Evolutionary conservation across 1,284 basidiomycete genomes (phyloP).

Genomic region (Boletellus sp.): DNA sequence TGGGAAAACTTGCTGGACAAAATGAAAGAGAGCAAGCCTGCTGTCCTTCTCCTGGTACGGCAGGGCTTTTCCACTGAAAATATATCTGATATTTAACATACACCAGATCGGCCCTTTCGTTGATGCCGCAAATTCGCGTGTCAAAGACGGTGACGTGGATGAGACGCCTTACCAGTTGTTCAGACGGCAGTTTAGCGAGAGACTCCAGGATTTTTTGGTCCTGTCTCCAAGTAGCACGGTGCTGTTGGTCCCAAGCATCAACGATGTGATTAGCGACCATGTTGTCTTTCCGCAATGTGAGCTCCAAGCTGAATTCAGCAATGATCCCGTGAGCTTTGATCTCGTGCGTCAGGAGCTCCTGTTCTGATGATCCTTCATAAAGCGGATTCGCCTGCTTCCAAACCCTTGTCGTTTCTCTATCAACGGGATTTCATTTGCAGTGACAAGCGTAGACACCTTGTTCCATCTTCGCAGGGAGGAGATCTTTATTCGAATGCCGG

Average conservation of each 20-base stretch:
- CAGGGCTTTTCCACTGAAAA: not conserved
- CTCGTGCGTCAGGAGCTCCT: not conserved
- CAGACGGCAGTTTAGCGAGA: conserved; percentile 56
- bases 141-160: conserved; percentile 71
- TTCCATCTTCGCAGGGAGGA: conserved; percentile 90
- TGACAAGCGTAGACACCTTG: conserved; percentile 80
- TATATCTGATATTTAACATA: conserved; percentile 1
- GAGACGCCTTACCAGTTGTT: conserved; percentile 70
- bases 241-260: conserved; percentile 77
- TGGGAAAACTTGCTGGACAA: conserved; percentile 59
- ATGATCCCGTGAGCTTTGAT: conserved; percentile 44
- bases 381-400: conserved; percentile 79
- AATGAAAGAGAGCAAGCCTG: conserved; percentile 61
- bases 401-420: conserved; percentile 86
- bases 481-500: conserved; percentile 66
- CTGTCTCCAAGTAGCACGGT: conserved; percentile 65
- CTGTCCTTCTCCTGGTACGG: conserved; percentile 76
- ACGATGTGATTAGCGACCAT: conserved; percentile 79
- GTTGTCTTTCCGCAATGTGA: conserved; percentile 87
- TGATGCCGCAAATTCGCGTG: conserved; percentile 68
- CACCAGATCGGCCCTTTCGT: conserved; percentile 86
- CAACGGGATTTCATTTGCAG: conserved; percentile 79
- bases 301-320: conserved; percentile 45
- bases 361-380: conserved; percentile 2
- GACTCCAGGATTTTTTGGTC: conserved; percentile 58